phyloP scores from a whole-genome alignment of 2,329 filamentous ascomycete species.

The Pseudogymnoascus sp. region DNA sequence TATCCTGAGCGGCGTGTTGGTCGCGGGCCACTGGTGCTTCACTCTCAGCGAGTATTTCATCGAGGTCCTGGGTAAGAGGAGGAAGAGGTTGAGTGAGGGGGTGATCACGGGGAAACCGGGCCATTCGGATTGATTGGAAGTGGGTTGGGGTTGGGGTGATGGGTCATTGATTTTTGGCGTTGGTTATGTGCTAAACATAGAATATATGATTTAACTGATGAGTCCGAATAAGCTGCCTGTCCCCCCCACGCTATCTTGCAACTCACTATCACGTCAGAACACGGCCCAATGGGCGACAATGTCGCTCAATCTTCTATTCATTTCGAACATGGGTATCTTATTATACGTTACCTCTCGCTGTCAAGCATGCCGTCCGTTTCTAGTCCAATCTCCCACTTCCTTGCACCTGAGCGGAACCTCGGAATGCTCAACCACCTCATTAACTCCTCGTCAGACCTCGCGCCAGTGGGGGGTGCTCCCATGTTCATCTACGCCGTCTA shows the following conservation, averaged over 20 bases:
- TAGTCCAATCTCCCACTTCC: neutral
- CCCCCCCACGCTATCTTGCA: neutral
- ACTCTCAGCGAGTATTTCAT: conserved; percentile 69
- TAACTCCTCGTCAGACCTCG: neutral
- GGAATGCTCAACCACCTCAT: neutral
- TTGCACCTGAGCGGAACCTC: neutral
- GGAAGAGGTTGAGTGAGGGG: conserved; percentile 28
- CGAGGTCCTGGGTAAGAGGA: conserved; percentile 41
- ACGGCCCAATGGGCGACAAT: neutral
- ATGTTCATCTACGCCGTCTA: neutral
- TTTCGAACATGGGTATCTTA: conserved; percentile 8
- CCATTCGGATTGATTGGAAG: conserved; percentile 22
- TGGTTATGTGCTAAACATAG: conserved; percentile 7
- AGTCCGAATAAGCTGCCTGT: neutral
- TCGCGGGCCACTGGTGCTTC: conserved; percentile 89
- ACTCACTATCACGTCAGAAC: neutral
- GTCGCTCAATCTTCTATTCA: neutral
- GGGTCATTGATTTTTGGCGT: neutral
- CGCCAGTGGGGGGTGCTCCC: neutral
- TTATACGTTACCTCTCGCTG: neutral
- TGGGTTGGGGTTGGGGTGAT: conserved; percentile 8
- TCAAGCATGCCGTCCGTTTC: neutral
- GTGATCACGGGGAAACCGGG: conserved; percentile 29
- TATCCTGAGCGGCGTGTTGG: conserved; percentile 80
- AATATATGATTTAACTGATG: neutral